Evolutionary conservation across 2,329 filamentous ascomycete genomes (phyloP), one percentile per base, ranked within the genome.

Genomic region (Hypoxylon sp.): DNA sequence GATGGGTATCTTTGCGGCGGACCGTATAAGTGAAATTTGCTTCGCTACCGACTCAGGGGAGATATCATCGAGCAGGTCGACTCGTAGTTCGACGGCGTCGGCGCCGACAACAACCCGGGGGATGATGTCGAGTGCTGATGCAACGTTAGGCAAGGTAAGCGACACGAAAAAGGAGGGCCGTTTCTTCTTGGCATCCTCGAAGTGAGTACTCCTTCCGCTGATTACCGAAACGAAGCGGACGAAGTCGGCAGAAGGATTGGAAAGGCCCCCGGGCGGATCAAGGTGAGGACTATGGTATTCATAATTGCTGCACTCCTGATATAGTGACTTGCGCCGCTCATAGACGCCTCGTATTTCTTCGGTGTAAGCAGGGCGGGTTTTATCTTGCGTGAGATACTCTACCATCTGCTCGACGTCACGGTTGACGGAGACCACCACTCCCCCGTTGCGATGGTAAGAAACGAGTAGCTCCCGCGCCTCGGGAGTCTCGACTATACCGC

Each of bases 301-400:
- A 68, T 92, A 89, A 72, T 96, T 99, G 79, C 93, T 97, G 80
- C 95, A 98, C 73, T 94, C 86, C 55, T 91, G 83, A 75, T 92
- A 98, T 87, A 91, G 97, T 2, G 88, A 89, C 73, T 92, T 95
- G 31, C 95, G 88, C 49, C 94, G 88, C 55, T 91, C 79, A 81
- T 96, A 99, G 2, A 99, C 94, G 8, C 87, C 87, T 77, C 92
- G 89, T 79, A 97, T 96, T 69, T 98, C 89, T 66, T 95, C 92
- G 4, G 92, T 88, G 71, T 97, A 98, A 7, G 94, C 94, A 21
- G 95, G 95, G 5, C 95, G 86, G 18, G 90, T 92, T 78, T 96
- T 92, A 78, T 99, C 95, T 41, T 88, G 85, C 68, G 90, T 87
- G 27, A 99, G 82, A 75, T 95, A 99, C 58, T 92, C 86, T 73